Percentiles rank a stretch among this genome's conserved stretches.
These are phyloP conservation scores for Speleostelium caveatum DNA, from an alignment of 78 protist species.

Conservation along the genomic window DNA sequence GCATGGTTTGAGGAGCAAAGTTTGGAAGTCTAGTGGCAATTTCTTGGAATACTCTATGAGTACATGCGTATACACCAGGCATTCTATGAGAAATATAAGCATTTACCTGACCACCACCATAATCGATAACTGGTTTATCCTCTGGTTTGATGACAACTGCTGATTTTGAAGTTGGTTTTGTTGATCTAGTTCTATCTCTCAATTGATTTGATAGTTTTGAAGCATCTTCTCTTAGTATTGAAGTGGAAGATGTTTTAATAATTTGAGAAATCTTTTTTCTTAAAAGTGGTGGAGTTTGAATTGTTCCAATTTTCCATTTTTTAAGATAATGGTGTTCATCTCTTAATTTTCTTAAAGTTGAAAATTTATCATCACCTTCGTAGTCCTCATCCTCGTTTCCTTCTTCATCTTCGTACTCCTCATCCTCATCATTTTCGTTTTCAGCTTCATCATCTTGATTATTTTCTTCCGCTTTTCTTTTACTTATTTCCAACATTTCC, in stretches of 20 bases:
- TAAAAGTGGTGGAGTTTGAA: slow-evolving; percentile 36
- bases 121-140: slow-evolving; percentile 63
- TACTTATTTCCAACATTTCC: slow-evolving; percentile 41
- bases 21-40: slow-evolving; percentile 59
- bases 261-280: slow-evolving; percentile 38
- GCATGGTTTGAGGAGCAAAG: slow-evolving; percentile 66
- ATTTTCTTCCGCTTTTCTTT: neutral
- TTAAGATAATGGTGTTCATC: slow-evolving; percentile 13
- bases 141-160: slow-evolving; percentile 17
- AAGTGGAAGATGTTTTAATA: slow-evolving; percentile 38
- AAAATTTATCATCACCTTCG: neutral
- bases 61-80: slow-evolving; percentile 85
- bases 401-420: neutral
- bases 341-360: neutral
- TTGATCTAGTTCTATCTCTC: slow-evolving; percentile 45
- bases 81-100: slow-evolving; percentile 81
- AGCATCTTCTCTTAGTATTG: slow-evolving; percentile 21
- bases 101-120: slow-evolving; percentile 61
- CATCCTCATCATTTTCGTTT: neutral
- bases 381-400: neutral
- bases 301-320: slow-evolving; percentile 75
- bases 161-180: neutral
- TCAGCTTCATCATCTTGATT: neutral
- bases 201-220: slow-evolving; percentile 18
- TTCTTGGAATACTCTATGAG: slow-evolving; percentile 77